Conservation (phyloP, 2,329 filamentous ascomycete genomes). For the Pestalotiopsis sp. region DNA sequence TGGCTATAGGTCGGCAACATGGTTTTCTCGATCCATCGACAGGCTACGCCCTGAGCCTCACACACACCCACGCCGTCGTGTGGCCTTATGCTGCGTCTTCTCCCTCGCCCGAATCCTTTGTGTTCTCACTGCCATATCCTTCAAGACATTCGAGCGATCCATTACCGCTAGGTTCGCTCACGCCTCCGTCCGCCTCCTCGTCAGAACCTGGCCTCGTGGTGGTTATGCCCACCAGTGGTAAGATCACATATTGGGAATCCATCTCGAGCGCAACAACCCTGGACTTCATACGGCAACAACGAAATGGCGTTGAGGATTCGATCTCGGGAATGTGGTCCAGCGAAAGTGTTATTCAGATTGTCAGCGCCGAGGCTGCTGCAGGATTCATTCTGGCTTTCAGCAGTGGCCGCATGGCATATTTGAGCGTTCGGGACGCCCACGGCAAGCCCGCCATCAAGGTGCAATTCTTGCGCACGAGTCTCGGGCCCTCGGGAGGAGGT, state of each 20-base stretch:
- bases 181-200: constrained; percentile 77
- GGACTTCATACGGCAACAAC: constrained; percentile 80
- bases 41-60: constrained; percentile 80
- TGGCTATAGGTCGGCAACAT: constrained; percentile 59
- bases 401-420: constrained; percentile 82
- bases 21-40: constrained; percentile 67
- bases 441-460: constrained; percentile 81
- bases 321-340: constrained; percentile 77
- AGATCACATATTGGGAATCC: constrained; percentile 93
- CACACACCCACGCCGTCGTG: constrained; percentile 79
- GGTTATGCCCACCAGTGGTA: constrained; percentile 81
- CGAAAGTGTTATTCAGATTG: constrained; percentile 76
- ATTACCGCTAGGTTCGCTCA: constrained; percentile 80
- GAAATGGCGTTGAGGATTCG: constrained; percentile 75
- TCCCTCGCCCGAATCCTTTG: constrained; percentile 75
- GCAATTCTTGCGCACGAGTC: constrained; percentile 71
- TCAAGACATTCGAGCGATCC: constrained; percentile 69
- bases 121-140: constrained; percentile 77
- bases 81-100: constrained; percentile 83
- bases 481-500: constrained; percentile 61
- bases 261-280: constrained; percentile 86
- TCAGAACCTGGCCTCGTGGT: constrained; percentile 85
- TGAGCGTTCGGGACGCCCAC: constrained; percentile 84
- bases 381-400: constrained; percentile 87
- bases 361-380: constrained; percentile 80